Conservation (phyloP, 2,329 filamentous ascomycete genomes). For the Immersiporthe knoxdaviesiana region DNA sequence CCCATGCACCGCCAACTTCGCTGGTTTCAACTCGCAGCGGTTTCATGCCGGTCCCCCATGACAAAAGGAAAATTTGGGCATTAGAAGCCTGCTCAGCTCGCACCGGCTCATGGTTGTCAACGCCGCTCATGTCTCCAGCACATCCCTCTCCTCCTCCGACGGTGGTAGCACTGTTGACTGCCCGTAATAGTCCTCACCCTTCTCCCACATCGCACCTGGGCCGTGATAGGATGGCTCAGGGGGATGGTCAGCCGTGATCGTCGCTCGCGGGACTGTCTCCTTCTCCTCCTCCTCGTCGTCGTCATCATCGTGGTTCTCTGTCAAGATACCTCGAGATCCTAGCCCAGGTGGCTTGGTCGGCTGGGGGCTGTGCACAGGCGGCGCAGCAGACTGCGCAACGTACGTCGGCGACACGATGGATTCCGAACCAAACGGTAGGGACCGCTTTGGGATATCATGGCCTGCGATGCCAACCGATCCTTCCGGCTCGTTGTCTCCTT, state of each 20-base stretch:
- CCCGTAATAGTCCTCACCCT: constrained; percentile 47
- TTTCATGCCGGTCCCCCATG: constrained; percentile 2
- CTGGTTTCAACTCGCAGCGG: neutral
- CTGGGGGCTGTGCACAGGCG: constrained; percentile 42
- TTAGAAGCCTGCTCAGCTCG: constrained; percentile 12
- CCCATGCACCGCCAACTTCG: neutral
- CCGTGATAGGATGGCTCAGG: constrained; percentile 52
- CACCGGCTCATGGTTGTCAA: constrained; percentile 7
- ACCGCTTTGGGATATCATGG: constrained; percentile 50
- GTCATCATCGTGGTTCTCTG: constrained; percentile 15
- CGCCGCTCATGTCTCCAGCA: constrained; percentile 43
- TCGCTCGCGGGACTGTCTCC: constrained; percentile 26
- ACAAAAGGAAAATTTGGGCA: constrained; percentile 14
- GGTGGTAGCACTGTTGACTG: constrained; percentile 44
- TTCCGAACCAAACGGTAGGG: constrained; percentile 59
- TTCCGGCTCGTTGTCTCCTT: constrained; percentile 26
- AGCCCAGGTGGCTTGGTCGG: constrained; percentile 38
- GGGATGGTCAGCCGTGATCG: constrained; percentile 20
- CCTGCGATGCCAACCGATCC: constrained; percentile 13
- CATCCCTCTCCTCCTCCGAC: constrained; percentile 46
- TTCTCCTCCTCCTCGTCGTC: too few relatives aligned
- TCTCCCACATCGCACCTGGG: constrained; percentile 56
- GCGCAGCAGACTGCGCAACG: constrained; percentile 44
- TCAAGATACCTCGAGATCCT: constrained; percentile 34
- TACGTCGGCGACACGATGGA: constrained; percentile 49